These are phyloP conservation scores for Phytophthora tentaculata DNA, from an alignment of 352 stramenopile genomes.

Conservation along the genomic window DNA sequence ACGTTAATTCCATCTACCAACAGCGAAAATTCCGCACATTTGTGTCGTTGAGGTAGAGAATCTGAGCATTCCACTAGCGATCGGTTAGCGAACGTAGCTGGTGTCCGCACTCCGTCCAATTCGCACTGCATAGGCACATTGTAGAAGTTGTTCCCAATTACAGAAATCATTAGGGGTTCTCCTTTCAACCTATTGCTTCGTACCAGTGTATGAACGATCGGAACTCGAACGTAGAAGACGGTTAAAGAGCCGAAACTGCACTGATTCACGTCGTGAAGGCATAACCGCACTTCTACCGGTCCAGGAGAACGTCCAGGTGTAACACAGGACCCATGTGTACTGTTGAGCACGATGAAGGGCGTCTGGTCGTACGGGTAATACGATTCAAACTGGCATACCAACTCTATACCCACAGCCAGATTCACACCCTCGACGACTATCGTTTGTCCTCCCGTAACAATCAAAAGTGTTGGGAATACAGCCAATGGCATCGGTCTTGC, in stretches of 20 bases:
- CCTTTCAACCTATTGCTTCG: not conserved
- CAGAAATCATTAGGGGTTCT: not conserved
- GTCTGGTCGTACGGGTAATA: slow-evolving; percentile 31
- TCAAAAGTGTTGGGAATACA: slow-evolving; percentile 14
- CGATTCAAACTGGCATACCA: slow-evolving; percentile 31
- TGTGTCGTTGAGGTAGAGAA: not conserved
- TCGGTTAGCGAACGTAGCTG: slow-evolving; percentile 25
- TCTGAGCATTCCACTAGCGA: slow-evolving; percentile 13
- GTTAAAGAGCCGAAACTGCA: slow-evolving; percentile 30
- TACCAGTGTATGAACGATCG: slow-evolving; percentile 13
- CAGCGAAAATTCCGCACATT: slow-evolving; percentile 26
- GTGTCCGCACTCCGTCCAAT: slow-evolving; percentile 21
- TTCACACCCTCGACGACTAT: slow-evolving; percentile 20
- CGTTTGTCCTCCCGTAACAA: slow-evolving; percentile 21
- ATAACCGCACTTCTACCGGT: slow-evolving; percentile 38
- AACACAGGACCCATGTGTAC: slow-evolving; percentile 37
- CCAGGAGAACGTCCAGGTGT: slow-evolving; percentile 37
- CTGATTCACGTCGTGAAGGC: slow-evolving; percentile 22
- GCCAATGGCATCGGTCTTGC: slow-evolving; percentile 11
- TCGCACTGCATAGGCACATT: slow-evolving; percentile 24
- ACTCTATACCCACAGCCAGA: slow-evolving; percentile 8
- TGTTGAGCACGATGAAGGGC: slow-evolving; percentile 38
- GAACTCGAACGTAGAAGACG: slow-evolving; percentile 19
- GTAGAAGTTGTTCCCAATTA: slow-evolving; percentile 23
- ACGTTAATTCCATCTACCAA: slow-evolving; percentile 22